Conservation (phyloP, 352 stramenopile genomes). For the Pythium apleroticum region DNA sequence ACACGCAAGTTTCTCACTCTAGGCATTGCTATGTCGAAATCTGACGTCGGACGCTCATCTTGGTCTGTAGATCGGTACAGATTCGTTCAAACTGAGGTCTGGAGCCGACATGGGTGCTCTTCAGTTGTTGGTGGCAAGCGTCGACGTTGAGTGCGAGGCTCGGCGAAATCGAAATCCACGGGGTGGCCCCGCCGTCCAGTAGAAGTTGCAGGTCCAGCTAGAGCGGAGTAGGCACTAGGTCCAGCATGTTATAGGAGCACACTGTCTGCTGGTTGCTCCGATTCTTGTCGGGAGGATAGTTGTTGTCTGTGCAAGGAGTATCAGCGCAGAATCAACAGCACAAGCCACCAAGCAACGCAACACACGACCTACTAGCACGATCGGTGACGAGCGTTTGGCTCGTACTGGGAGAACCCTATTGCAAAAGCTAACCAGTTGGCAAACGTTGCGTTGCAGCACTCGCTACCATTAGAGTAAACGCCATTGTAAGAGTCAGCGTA, state of each 20-base stretch:
- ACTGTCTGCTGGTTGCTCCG: background rate
- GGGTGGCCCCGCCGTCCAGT: background rate
- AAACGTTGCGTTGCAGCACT: background rate
- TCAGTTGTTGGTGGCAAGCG: background rate
- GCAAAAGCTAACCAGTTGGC: background rate
- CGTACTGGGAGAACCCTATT: too few relatives aligned
- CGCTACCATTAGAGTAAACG: background rate
- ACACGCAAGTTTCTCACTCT: background rate
- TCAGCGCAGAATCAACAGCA: background rate
- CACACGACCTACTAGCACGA: background rate
- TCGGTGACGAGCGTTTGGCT: background rate
- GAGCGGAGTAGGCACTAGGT: background rate
- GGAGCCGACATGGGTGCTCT: background rate
- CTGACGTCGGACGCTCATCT: background rate
- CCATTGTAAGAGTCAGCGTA: background rate
- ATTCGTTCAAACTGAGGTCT: background rate
- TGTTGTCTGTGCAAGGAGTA: background rate
- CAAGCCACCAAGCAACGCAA: background rate
- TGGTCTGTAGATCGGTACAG: background rate
- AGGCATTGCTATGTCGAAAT: background rate
- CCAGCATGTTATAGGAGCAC: conserved; percentile 1
- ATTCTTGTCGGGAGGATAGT: background rate
- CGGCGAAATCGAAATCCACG: background rate
- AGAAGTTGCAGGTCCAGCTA: background rate
- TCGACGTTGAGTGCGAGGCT: background rate